These are phyloP conservation scores for Pichia inconspicua DNA, from an alignment of 1,139 yeast genomes.

Conservation along the genomic window DNA sequence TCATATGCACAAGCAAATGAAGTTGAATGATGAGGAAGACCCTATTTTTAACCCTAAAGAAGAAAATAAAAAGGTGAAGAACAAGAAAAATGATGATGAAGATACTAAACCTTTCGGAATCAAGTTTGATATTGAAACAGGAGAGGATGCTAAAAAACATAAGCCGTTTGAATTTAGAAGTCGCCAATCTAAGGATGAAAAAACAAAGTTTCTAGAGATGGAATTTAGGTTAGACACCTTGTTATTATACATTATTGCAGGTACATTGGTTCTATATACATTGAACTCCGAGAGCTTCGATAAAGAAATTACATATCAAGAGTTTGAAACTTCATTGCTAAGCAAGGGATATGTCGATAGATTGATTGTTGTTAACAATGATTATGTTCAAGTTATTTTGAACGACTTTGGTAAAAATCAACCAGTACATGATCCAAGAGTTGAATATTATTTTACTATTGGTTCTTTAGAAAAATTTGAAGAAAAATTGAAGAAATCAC, in stretches of 20 bases:
- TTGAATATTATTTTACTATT: slow-evolving; percentile 54
- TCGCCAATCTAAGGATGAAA: slow-evolving; percentile 13
- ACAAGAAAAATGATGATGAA: background rate
- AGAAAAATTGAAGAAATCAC: slow-evolving; percentile 54
- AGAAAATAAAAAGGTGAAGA: slow-evolving; percentile 2
- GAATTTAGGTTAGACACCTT: slow-evolving; percentile 20
- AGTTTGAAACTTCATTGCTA: slow-evolving; percentile 54
- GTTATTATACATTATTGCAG: slow-evolving; percentile 18
- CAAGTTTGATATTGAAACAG: slow-evolving; percentile 12
- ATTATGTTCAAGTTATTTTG: slow-evolving; percentile 57
- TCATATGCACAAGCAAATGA: slow-evolving; percentile 23
- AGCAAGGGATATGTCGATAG: slow-evolving; percentile 62
- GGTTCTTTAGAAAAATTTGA: slow-evolving; percentile 72
- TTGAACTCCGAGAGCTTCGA: slow-evolving; percentile 19
- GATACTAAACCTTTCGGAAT: slow-evolving; percentile 13
- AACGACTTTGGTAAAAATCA: slow-evolving; percentile 45
- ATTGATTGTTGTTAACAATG: slow-evolving; percentile 57
- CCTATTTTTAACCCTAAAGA: slow-evolving; percentile 13
- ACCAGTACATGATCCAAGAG: slow-evolving; percentile 26
- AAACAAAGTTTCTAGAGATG: slow-evolving; percentile 12
- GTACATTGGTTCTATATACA: slow-evolving; percentile 16
- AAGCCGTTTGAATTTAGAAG: slow-evolving; percentile 15
- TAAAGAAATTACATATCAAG: slow-evolving; percentile 67
- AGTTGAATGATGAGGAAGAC: slow-evolving; percentile 14
- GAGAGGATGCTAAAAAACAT: slow-evolving; percentile 6